Evolutionary conservation across 2,329 filamentous ascomycete species (phyloP), one percentile per base, ranked within the genome.

Genomic region (Penicillium nordicum): DNA sequence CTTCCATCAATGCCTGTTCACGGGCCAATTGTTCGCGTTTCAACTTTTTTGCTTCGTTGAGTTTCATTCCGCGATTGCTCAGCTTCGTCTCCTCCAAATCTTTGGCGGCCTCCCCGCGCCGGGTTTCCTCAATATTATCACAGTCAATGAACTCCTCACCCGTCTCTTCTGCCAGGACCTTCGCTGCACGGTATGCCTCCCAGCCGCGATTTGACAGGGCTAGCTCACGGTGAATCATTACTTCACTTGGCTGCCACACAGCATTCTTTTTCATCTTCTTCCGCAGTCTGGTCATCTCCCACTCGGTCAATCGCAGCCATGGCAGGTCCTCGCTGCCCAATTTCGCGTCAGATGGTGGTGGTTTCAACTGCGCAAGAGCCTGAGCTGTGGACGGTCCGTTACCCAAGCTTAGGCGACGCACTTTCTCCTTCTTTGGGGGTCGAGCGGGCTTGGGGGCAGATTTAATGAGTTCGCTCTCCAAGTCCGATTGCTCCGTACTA

Each of bases 231-330:
- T 83, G 78, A 45, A 87, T 84, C 85, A 88, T 88, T 11, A 85
- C 84, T 58, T 84, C 82, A 61, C 84, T 87, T 0, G 85, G 85
- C 43, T 83, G 81, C 85, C 85, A 88, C n/a, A 85, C 80, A 6
- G 84, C 83, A 60, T 88, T 88, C 76, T 88, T 88, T 76, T 88
- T 88, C 85, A 88, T 88, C 62, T 83, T 81, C 71, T 87, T 87
- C 50, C 85, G 79, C 25, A 88, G 71, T 50, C 82, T 84, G 5
- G 84, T 85, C 84, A 88, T 85, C 66, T 88, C 85, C 75, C 81
- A 88, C 62, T 87, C 84, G 3, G 85, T 87, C 59, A 88, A 73
- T 55, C 84, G 82, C 64, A 84, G 76, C 85, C 85, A 88, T 2
- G 85, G 85, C 58, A 81, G 74, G 72, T 82, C 82, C 65, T 81